A percentile compares a stretch with the other conserved stretches of the same genome.
These are phyloP conservation scores for Eutrema japonicum DNA, from an alignment of 345 rosid genomes.

Conservation along the genomic window DNA sequence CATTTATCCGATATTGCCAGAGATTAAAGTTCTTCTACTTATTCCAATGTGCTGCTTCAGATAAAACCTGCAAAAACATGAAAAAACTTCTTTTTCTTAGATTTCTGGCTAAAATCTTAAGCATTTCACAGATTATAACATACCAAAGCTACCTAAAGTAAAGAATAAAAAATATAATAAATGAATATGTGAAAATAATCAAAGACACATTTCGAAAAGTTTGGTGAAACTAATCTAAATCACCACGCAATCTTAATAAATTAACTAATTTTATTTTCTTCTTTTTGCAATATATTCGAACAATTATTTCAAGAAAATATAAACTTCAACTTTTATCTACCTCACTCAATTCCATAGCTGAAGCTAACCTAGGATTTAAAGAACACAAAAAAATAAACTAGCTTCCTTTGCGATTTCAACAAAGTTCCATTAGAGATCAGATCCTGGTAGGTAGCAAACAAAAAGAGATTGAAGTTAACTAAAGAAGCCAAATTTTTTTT, in stretches of 20 bases:
- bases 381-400: neutral
- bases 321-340: neutral
- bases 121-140: neutral
- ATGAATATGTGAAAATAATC: neutral
- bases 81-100: neutral
- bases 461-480: neutral
- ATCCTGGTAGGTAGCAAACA: neutral
- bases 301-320: slow-evolving; percentile 5
- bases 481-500: neutral
- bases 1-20: slow-evolving; percentile 45
- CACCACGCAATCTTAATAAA: neutral
- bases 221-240: slow-evolving; percentile 14
- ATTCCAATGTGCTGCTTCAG: slow-evolving; percentile 55
- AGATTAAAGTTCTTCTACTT: slow-evolving; percentile 51
- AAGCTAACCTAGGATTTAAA: neutral
- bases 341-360: neutral
- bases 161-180: neutral
- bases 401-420: neutral
- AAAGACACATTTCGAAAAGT: neutral
- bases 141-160: neutral
- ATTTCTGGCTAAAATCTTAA: neutral
- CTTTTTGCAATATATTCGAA: neutral
- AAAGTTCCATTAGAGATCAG: neutral
- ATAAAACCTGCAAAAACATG: neutral
- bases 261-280: neutral